These are phyloP conservation scores for Annulohypoxylon truncatum DNA, from an alignment of 2,329 filamentous ascomycete species.

Conservation along the genomic window DNA sequence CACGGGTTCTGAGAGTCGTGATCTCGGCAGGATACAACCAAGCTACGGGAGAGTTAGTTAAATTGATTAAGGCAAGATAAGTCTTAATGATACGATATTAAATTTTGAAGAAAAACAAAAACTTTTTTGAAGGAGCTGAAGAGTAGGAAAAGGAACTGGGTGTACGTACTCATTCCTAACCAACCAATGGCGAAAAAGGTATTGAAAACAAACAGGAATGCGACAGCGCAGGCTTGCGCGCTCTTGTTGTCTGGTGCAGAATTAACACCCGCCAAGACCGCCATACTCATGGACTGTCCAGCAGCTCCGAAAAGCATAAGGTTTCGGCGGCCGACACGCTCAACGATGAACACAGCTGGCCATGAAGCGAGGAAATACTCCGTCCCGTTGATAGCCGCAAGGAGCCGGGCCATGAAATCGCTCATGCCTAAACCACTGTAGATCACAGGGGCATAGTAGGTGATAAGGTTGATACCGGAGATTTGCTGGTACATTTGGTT, in stretches of 20 bases:
- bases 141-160: not conserved
- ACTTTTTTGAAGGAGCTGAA: not conserved
- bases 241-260: constrained; percentile 44
- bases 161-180: constrained; percentile 57
- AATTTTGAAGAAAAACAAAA: not conserved
- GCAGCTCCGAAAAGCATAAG: constrained; percentile 77
- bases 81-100: not conserved
- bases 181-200: constrained; percentile 65
- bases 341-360: constrained; percentile 70
- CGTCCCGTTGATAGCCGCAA: constrained; percentile 63
- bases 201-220: constrained; percentile 64
- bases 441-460: constrained; percentile 62
- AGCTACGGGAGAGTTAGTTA: constrained; percentile 38
- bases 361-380: constrained; percentile 68
- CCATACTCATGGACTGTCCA: constrained; percentile 74
- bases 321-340: constrained; percentile 73
- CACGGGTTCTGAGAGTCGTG: constrained; percentile 62
- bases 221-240: constrained; percentile 50
- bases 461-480: constrained; percentile 57
- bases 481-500: constrained; percentile 69
- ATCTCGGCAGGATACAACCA: constrained; percentile 72
- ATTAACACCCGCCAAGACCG: constrained; percentile 64
- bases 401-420: constrained; percentile 66
- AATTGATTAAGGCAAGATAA: not conserved
- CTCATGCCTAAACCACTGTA: constrained; percentile 63